Percentiles rank a stretch among this genome's conserved stretches.
Conservation (phyloP, 306 rosid species). For the Dryas alaskensis region DNA sequence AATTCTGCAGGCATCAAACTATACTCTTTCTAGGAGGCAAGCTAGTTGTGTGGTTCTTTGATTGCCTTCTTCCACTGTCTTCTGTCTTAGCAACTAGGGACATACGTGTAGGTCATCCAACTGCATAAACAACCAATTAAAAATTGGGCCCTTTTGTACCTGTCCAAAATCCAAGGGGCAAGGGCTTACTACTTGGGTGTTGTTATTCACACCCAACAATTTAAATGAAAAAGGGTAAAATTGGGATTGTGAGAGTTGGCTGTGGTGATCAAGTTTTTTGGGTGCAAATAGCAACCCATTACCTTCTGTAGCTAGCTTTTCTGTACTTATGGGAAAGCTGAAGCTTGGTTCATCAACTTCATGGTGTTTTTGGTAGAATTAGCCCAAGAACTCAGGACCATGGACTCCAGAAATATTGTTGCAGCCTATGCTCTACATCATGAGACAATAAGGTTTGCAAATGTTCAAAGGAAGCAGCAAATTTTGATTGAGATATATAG, state of each 20-base stretch:
- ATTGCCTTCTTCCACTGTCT: not conserved
- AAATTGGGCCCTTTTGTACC: not conserved
- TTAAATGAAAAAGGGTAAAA: no score
- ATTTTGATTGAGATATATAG: no score
- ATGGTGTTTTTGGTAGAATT: not conserved
- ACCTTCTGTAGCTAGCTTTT: not conserved
- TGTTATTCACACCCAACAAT: no score
- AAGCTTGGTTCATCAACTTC: not conserved
- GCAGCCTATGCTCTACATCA: not conserved
- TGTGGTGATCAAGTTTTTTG: no score
- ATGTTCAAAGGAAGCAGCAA: no score
- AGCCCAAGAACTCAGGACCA: not conserved
- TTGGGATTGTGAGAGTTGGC: no score
- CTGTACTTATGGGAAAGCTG: not conserved
- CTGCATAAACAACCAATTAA: not conserved
- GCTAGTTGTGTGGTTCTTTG: slow-evolving; percentile 11
- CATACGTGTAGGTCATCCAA: slow-evolving; percentile 10
- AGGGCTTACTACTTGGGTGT: not conserved
- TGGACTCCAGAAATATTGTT: not conserved
- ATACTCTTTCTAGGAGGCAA: slow-evolving; percentile 23
- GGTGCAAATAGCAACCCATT: no score
- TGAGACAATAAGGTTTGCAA: no score
- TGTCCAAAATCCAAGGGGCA: not conserved
- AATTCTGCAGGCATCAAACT: slow-evolving; percentile 13
- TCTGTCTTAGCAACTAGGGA: not conserved